Conservation (phyloP, 2,329 filamentous ascomycete species). For the Nemania sp. region DNA sequence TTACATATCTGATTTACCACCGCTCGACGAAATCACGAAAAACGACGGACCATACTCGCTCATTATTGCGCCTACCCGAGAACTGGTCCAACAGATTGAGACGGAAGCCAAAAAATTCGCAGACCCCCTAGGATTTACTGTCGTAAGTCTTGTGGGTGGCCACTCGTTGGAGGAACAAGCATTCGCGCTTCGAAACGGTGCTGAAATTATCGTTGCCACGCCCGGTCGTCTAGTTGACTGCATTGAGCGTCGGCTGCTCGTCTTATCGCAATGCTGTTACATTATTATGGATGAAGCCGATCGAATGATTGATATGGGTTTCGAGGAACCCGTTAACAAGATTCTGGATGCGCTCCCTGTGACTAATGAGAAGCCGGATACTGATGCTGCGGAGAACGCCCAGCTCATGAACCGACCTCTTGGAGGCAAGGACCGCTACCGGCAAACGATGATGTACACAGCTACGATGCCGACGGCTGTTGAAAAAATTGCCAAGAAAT, state of each 20-base stretch:
- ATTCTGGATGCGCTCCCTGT: constrained; percentile 95
- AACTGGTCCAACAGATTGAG: constrained; percentile 97
- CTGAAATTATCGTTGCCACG: constrained; percentile 98
- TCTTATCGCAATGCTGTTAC: constrained; percentile 96
- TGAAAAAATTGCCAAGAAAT: constrained; percentile 96
- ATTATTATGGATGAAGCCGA: constrained; percentile 99
- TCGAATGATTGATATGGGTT: constrained; percentile 98
- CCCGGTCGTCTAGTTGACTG: constrained; percentile 97
- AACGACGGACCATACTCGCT: constrained; percentile 98
- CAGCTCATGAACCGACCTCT: constrained; percentile 85
- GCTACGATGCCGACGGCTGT: constrained; percentile 95
- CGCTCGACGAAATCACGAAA: constrained; percentile 85
- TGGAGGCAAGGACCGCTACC: constrained; percentile 81
- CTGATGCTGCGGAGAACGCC: constrained; percentile 88
- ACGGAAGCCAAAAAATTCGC: constrained; percentile 94
- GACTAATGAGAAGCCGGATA: constrained; percentile 93
- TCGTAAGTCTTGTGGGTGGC: constrained; percentile 97
- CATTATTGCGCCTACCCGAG: constrained; percentile 94
- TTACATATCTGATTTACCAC: constrained; percentile 91
- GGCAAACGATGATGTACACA: constrained; percentile 99
- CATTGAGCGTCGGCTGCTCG: constrained; percentile 90
- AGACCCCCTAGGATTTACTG: constrained; percentile 88
- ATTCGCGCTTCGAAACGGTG: constrained; percentile 88
- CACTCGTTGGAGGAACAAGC: constrained; percentile 95
- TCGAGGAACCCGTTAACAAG: constrained; percentile 97